Evolutionary conservation across 1,284 basidiomycete genomes (phyloP).

Genomic region (Sporisorium reilianum): DNA sequence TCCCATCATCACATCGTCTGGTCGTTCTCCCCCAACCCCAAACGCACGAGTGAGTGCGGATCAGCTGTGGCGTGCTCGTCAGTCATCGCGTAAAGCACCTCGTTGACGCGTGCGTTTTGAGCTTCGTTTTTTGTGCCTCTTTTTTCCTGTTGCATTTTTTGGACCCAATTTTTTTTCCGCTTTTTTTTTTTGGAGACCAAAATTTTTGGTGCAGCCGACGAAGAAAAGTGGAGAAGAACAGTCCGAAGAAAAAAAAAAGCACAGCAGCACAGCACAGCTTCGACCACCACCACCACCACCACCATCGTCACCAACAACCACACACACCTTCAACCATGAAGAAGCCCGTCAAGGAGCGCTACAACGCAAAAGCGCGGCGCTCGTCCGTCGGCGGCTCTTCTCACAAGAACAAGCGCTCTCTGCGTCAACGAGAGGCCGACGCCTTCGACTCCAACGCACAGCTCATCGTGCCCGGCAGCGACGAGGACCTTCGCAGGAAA

Average conservation of each 20-base stretch:
- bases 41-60: too few species aligned
- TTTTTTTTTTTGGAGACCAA: too few species aligned
- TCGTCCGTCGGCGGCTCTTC: slow-evolving; percentile 63
- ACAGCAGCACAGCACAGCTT: neutral
- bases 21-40: too few species aligned
- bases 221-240: slow-evolving; percentile 11
- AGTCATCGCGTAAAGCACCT: neutral
- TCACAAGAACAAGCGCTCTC: slow-evolving; percentile 63
- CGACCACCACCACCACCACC: neutral
- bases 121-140: neutral
- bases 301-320: too few species aligned
- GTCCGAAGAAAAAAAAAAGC: neutral
- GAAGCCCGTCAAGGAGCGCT: slow-evolving; percentile 57
- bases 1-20: too few species aligned
- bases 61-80: too few species aligned
- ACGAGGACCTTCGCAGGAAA: slow-evolving; percentile 37
- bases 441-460: slow-evolving; percentile 58
- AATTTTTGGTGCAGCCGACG: slow-evolving; percentile 1
- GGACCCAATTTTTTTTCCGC: too few species aligned
- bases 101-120: neutral
- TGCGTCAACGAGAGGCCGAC: slow-evolving; percentile 44
- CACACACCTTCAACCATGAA: slow-evolving; percentile 26
- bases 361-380: slow-evolving; percentile 66
- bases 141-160: too few species aligned
- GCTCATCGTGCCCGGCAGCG: slow-evolving; percentile 59